A percentile compares a stretch with the other conserved stretches of the same genome.
Conservation (phyloP, 495 filamentous ascomycete species). For the Rhypophila decipiens region DNA sequence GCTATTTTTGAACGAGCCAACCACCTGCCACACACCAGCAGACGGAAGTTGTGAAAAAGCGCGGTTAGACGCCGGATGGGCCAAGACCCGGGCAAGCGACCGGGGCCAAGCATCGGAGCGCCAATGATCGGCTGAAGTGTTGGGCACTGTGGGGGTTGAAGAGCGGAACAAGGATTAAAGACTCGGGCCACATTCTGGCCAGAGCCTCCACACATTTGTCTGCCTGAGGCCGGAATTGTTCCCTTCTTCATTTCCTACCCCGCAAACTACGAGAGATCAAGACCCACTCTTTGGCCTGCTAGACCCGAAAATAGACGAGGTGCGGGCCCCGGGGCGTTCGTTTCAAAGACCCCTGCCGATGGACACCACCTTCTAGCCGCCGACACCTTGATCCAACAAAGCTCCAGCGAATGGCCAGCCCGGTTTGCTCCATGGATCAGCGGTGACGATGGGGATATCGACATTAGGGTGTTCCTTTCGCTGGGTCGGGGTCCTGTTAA, state of each 20-base stretch:
- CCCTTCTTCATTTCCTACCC: no score
- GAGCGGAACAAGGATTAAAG: no score
- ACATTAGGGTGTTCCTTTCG: not conserved
- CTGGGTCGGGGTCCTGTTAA: not conserved
- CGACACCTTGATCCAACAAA: not conserved
- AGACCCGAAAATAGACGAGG: not conserved
- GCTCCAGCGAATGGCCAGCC: not conserved
- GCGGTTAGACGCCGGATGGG: not conserved
- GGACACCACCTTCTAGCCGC: not conserved
- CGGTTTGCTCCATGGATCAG: not conserved
- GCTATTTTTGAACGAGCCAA: no score
- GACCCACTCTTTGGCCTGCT: not conserved
- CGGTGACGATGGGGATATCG: not conserved
- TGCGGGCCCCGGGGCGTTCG: not conserved
- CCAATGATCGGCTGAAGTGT: not conserved
- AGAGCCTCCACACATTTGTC: not conserved
- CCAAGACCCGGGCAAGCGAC: not conserved
- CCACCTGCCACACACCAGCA: no score
- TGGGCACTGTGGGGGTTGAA: not conserved
- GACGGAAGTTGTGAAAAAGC: no score
- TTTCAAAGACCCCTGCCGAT: not conserved
- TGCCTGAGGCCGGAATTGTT: not conserved
- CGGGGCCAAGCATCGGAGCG: not conserved
- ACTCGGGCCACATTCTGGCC: not conserved
- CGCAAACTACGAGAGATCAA: not conserved